Conservation (phyloP, 768 basidiomycete species). For the Tricholoma saponaceum region DNA sequence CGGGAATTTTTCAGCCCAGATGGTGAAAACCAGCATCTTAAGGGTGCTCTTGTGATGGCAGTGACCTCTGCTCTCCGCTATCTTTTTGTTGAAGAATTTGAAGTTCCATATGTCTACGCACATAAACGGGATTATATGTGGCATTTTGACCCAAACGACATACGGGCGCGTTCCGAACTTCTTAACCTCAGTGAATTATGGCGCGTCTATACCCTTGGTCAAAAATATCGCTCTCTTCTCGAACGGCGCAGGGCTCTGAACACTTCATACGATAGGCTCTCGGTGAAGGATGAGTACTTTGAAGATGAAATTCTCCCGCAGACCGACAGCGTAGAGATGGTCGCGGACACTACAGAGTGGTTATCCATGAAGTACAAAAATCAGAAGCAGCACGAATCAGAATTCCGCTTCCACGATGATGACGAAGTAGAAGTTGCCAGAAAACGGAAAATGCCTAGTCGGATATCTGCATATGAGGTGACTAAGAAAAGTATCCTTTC, state of each 20-base stretch:
- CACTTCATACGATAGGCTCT: conserved; percentile 64
- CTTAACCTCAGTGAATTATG: conserved; percentile 81
- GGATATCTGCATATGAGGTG: conserved; percentile 79
- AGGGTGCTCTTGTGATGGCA: conserved; percentile 68
- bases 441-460: conserved; percentile 79
- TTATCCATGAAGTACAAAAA: conserved; percentile 79
- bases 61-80: conserved; percentile 76
- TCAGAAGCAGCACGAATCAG: conserved; percentile 56
- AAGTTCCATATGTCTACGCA: conserved; percentile 93
- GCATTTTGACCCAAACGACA: conserved; percentile 68
- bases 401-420: conserved; percentile 70
- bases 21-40: conserved; percentile 56
- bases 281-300: conserved; percentile 72
- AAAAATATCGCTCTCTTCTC: conserved; percentile 83
- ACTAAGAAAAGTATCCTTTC: conserved; percentile 76
- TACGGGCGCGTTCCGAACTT: conserved; percentile 62
- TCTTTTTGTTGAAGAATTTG: conserved; percentile 84
- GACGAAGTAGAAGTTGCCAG: conserved; percentile 47
- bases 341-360: conserved; percentile 92
- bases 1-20: conserved; percentile 68
- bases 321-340: conserved; percentile 80
- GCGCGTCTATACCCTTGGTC: conserved; percentile 86
- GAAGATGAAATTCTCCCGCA: conserved; percentile 61
- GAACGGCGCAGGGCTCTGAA: conserved; percentile 66
- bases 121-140: conserved; percentile 91